A percentile compares a stretch with the other conserved stretches of the same genome.
These are phyloP conservation scores for Biancaea sappan DNA, from an alignment of 306 rosid species.

Conservation along the genomic window DNA sequence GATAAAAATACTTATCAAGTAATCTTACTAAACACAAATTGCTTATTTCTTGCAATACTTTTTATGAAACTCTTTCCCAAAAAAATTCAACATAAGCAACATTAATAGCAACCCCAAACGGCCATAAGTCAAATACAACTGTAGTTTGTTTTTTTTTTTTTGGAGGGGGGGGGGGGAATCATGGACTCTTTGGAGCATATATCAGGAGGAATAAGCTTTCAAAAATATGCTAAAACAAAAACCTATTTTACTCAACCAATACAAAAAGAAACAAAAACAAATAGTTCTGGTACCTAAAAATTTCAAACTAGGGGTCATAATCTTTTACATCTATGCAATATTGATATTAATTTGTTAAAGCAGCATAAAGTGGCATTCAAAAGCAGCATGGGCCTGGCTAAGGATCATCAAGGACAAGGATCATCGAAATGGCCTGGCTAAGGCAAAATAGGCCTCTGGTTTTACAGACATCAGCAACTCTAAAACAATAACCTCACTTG, in stretches of 20 bases:
- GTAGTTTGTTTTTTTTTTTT: too few relatives aligned
- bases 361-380: constrained; percentile 8
- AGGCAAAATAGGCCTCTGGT: constrained; percentile 69
- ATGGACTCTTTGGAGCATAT: too few relatives aligned
- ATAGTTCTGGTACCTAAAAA: constrained; percentile 20
- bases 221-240: constrained; percentile 24
- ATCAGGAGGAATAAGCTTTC: neutral
- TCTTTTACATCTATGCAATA: constrained; percentile 12
- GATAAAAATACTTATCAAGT: too few relatives aligned
- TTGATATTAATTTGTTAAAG: constrained; percentile 23
- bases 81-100: too few relatives aligned
- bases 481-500: constrained; percentile 54
- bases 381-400: constrained; percentile 60
- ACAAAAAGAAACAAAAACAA: neutral
- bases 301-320: neutral
- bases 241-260: neutral
- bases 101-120: too few relatives aligned
- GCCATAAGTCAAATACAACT: neutral
- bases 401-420: constrained; percentile 37
- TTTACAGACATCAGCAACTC: constrained; percentile 85
- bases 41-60: too few relatives aligned
- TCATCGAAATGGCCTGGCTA: constrained; percentile 67
- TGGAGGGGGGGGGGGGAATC: too few relatives aligned
- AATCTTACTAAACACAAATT: too few relatives aligned
- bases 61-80: too few relatives aligned